Conservation (phyloP, 202 grass and related monocot species). For the Setaria italica region DNA sequence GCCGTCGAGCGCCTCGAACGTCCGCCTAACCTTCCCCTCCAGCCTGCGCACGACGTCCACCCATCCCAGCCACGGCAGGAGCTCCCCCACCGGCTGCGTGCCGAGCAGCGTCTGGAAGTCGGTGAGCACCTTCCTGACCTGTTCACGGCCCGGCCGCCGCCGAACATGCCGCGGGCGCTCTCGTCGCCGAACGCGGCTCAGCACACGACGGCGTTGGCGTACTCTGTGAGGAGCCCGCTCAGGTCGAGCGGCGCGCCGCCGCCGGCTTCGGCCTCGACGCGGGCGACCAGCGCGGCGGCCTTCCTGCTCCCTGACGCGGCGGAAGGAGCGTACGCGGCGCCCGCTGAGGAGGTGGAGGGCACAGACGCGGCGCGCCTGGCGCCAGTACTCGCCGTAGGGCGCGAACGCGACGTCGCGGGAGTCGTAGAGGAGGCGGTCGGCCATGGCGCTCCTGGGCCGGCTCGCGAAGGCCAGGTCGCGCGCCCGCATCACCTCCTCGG, state of each 20-base stretch:
- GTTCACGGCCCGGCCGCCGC: not conserved
- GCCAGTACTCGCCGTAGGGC: not conserved
- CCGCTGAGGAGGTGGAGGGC: no score
- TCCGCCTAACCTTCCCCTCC: slow-evolving; percentile 17
- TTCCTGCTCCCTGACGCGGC: slow-evolving; percentile 52
- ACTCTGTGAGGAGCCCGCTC: slow-evolving; percentile 24
- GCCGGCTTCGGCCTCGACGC: not conserved
- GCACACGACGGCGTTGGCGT: slow-evolving; percentile 46
- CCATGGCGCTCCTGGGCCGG: slow-evolving; percentile 23
- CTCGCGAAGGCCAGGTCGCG: slow-evolving; percentile 28
- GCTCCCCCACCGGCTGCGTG: not conserved
- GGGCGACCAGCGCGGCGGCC: not conserved
- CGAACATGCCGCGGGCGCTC: slow-evolving; percentile 4
- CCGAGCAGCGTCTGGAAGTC: slow-evolving; percentile 7
- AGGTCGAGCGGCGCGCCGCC: not conserved
- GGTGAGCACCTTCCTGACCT: not conserved
- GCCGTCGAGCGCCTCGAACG: slow-evolving; percentile 22
- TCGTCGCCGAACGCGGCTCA: slow-evolving; percentile 37
- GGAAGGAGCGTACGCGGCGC: slow-evolving; percentile 39
- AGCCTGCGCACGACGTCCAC: slow-evolving; percentile 28
- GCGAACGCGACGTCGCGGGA: slow-evolving; percentile 54
- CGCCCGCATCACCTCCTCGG: slow-evolving; percentile 39
- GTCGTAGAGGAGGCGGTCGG: slow-evolving; percentile 53
- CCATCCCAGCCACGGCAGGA: slow-evolving; percentile 43
- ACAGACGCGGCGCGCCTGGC: no score